phyloP scores from a whole-genome alignment of 2,329 filamentous ascomycete species.

The Xylariaceae sp. region DNA sequence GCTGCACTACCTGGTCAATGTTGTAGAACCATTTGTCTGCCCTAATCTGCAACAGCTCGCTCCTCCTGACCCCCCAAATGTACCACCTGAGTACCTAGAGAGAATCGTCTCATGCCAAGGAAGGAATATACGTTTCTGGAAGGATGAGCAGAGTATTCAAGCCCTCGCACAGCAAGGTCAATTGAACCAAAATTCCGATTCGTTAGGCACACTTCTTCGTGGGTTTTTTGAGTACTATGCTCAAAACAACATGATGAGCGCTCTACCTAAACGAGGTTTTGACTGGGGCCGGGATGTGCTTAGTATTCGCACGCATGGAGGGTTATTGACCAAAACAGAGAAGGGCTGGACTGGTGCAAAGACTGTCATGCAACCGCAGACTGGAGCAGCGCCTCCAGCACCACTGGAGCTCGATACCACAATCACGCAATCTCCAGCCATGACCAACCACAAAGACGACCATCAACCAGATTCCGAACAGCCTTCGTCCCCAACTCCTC shows the following conservation, averaged over 20 bases:
- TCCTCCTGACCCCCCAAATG: constrained; percentile 35
- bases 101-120: constrained; percentile 56
- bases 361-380: constrained; percentile 58
- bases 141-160: constrained; percentile 67
- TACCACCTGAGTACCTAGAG: constrained; percentile 37
- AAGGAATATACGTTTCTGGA: constrained; percentile 73
- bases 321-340: constrained; percentile 67
- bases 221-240: constrained; percentile 91
- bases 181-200: constrained; percentile 67
- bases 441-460: constrained; percentile 17
- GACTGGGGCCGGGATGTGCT: constrained; percentile 79
- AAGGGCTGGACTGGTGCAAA: constrained; percentile 88
- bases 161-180: constrained; percentile 55
- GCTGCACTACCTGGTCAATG: constrained; percentile 82
- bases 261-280: constrained; percentile 58
- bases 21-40: constrained; percentile 76
- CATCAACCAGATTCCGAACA: constrained; percentile 5
- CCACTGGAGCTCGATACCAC: constrained; percentile 11
- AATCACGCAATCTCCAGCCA: constrained; percentile 14
- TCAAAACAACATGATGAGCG: constrained; percentile 54
- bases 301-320: constrained; percentile 69
- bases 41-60: constrained; percentile 72
- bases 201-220: constrained; percentile 67
- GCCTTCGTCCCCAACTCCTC: constrained; percentile 7
- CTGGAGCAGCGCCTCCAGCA: constrained; percentile 26